phyloP scores from a whole-genome alignment of 2,329 filamentous ascomycete species.

The Amphichorda felina region DNA sequence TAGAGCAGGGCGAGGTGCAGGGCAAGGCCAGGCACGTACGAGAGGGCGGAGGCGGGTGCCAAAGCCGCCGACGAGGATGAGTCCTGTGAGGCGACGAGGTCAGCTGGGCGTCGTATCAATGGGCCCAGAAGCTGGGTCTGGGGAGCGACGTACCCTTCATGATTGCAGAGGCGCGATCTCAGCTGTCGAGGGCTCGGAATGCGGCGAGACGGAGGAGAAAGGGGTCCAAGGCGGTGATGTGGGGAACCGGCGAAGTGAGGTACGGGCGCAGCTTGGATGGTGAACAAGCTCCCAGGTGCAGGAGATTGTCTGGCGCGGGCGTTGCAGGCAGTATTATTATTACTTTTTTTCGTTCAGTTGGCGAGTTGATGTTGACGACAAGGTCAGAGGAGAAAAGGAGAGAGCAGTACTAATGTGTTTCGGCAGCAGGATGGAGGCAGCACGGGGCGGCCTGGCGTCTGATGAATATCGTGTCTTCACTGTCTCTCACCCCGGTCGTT shows the following conservation, averaged over 20 bases:
- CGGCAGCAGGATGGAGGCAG: too few relatives aligned
- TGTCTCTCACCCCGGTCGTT: neutral
- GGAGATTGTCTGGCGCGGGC: too few relatives aligned
- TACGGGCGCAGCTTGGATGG: neutral
- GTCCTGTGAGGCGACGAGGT: slow-evolving; percentile 43
- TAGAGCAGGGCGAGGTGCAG: slow-evolving; percentile 4
- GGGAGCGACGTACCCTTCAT: slow-evolving; percentile 21
- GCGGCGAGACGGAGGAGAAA: neutral
- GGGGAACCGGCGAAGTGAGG: neutral
- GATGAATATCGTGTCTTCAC: neutral
- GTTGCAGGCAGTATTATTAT: too few relatives aligned
- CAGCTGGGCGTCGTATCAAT: slow-evolving; percentile 6
- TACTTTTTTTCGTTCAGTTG: too few relatives aligned
- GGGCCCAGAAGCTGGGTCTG: neutral
- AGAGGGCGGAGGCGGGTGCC: slow-evolving; percentile 95
- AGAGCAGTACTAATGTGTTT: too few relatives aligned
- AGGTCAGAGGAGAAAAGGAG: too few relatives aligned
- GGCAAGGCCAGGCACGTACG: slow-evolving; percentile 38
- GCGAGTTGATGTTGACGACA: too few relatives aligned
- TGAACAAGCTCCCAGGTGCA: too few relatives aligned
- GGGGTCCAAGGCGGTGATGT: neutral
- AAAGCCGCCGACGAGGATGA: slow-evolving; percentile 98
- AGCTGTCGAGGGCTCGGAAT: neutral
- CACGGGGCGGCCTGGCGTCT: too few relatives aligned
- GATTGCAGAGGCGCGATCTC: slow-evolving; percentile 9